phyloP scores from a whole-genome alignment of 2,329 filamentous ascomycete genomes.

The Alternaria sp. region DNA sequence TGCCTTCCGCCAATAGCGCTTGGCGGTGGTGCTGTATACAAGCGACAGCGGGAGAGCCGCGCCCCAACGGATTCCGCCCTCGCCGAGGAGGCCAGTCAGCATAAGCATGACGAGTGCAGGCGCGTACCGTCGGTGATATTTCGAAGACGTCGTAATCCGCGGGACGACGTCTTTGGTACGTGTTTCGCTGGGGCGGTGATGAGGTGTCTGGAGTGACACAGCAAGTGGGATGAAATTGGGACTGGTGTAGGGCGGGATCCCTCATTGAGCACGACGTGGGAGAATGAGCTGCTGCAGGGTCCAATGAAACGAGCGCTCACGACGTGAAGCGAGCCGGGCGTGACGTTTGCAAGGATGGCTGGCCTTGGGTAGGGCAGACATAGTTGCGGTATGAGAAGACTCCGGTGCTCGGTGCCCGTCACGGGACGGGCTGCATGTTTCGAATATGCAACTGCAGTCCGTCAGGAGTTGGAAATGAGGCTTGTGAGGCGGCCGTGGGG shows the following conservation, averaged over 20 bases:
- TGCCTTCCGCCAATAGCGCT: constrained; percentile 16
- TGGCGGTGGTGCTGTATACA: constrained; percentile 16
- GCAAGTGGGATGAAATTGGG: constrained; percentile 17
- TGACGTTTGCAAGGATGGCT: constrained; percentile 6
- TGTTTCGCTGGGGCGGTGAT: constrained; percentile 7
- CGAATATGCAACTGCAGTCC: constrained; percentile 6
- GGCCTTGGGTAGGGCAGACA: constrained; percentile 6
- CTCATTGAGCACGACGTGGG: constrained; percentile 20
- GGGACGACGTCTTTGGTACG: background rate
- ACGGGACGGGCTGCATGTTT: constrained; percentile 21
- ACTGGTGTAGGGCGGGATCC: constrained; percentile 11
- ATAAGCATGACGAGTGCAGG: constrained; percentile 13
- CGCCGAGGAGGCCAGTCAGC: constrained; percentile 5
- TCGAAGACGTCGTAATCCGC: background rate
- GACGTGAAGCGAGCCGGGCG: constrained; percentile 5
- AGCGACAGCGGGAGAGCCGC: constrained; percentile 20
- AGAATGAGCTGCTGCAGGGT: constrained; percentile 34
- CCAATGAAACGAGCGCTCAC: constrained; percentile 24
- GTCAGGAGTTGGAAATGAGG: background rate
- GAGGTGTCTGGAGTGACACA: constrained; percentile 14
- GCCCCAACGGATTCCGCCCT: constrained; percentile 15
- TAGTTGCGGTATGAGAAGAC: constrained; percentile 10
- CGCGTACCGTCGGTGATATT: background rate
- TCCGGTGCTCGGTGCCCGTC: constrained; percentile 25
- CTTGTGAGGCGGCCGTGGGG: constrained; percentile 14